A percentile compares a stretch with the other conserved stretches of the same genome.
phyloP scores from a whole-genome alignment of 805 yeast species.

The Candida jianshihensis region DNA sequence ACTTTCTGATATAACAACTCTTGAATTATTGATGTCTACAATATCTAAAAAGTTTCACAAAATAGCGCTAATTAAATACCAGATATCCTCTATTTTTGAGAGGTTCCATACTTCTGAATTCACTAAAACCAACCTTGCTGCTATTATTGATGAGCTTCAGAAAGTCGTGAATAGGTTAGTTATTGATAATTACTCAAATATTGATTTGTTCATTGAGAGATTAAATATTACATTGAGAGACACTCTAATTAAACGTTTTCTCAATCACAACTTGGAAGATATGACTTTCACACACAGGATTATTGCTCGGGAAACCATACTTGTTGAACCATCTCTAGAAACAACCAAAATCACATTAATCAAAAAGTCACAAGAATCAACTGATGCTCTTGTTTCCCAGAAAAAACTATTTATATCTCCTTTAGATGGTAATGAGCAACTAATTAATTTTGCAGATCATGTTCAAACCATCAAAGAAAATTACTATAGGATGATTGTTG shows the following conservation, averaged over 20 bases:
- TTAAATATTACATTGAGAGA: conserved; percentile 28
- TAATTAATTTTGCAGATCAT: conserved; percentile 7
- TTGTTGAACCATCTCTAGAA: conserved; percentile 35
- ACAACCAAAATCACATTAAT: conserved; percentile 27
- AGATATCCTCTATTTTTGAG: conserved; percentile 18
- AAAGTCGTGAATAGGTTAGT: conserved; percentile 26
- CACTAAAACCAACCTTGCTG: conserved; percentile 10
- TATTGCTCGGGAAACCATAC: conserved; percentile 19
- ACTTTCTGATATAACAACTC: conserved; percentile 19
- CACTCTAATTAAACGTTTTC: conserved; percentile 25
- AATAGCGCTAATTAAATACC: conserved; percentile 23
- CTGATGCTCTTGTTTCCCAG: conserved; percentile 22
- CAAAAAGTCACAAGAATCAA: conserved; percentile 17
- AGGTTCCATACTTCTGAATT: conserved; percentile 24
- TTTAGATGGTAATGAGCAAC: not conserved
- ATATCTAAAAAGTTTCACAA: conserved; percentile 26
- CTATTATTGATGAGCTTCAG: conserved; percentile 27
- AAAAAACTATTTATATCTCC: conserved; percentile 9
- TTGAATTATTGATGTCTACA: conserved; percentile 26
- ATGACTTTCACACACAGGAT: conserved; percentile 27
- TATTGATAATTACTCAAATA: conserved; percentile 30
- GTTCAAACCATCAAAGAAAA: conserved; percentile 6
- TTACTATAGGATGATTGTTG: conserved; percentile 17
- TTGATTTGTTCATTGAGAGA: conserved; percentile 23
- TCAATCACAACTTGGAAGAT: conserved; percentile 2